Conservation (phyloP, 75 land plant species). For the Cryptomeria japonica region DNA sequence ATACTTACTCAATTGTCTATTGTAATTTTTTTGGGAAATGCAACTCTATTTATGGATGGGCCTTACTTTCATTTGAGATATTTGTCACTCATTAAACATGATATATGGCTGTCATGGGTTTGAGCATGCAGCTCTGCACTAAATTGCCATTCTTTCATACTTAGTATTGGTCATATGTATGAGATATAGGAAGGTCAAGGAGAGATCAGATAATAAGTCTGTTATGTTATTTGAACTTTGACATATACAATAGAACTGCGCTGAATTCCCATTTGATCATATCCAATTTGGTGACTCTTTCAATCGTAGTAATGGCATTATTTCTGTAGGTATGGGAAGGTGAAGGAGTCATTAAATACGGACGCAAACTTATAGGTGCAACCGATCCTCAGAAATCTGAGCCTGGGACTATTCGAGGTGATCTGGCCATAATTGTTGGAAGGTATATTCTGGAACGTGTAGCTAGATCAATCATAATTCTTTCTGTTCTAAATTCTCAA, state of each 20-base stretch:
- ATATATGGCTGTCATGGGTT: neutral
- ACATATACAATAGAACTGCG: neutral
- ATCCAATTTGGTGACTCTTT: neutral
- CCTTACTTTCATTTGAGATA: neutral
- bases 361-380: slow-evolving; percentile 93
- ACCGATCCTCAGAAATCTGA: slow-evolving; percentile 96
- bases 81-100: neutral
- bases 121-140: neutral
- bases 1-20: neutral
- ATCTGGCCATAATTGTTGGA: slow-evolving; percentile 88
- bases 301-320: neutral
- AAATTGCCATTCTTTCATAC: neutral
- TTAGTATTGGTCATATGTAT: neutral
- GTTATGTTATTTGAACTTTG: neutral
- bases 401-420: slow-evolving; percentile 97
- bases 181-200: slow-evolving; percentile 98
- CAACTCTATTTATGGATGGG: neutral
- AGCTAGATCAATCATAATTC: neutral
- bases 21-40: neutral
- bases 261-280: neutral
- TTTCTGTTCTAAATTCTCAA: neutral
- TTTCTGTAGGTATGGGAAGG: slow-evolving; percentile 93
- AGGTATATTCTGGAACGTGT: slow-evolving; percentile 42
- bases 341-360: slow-evolving; percentile 95
- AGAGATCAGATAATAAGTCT: slow-evolving; percentile 63